Conservation (phyloP, 306 rosid genomes). For the Begonia masoniana region DNA sequence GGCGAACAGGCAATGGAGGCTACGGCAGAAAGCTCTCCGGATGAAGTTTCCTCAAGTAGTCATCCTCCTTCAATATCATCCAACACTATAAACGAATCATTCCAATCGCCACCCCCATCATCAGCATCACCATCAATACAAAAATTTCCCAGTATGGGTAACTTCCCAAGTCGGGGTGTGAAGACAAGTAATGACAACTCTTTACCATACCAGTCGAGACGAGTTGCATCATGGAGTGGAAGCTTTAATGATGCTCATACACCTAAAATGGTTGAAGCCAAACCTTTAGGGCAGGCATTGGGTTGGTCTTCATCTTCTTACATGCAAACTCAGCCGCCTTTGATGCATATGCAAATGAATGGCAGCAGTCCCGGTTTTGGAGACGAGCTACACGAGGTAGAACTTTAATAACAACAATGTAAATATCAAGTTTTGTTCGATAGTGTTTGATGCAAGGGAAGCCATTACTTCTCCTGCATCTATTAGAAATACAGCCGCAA, state of each 20-base stretch:
- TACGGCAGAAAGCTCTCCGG: constrained; percentile 38
- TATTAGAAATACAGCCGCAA: constrained; percentile 19
- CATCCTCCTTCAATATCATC: constrained; percentile 35
- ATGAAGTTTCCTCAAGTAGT: constrained; percentile 28
- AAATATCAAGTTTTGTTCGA: constrained; percentile 69
- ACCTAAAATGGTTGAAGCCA: constrained; percentile 18
- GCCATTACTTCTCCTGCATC: constrained; percentile 30
- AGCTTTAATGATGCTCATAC: constrained; percentile 34
- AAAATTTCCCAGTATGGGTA: constrained; percentile 57
- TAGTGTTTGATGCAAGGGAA: constrained; percentile 30
- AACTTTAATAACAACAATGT: constrained; percentile 53
- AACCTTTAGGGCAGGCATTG: constrained; percentile 20
- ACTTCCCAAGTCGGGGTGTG: constrained; percentile 30
- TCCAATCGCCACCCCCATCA: constrained; percentile 20
- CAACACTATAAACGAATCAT: constrained; percentile 19
- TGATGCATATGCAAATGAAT: constrained; percentile 17
- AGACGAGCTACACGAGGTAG: constrained; percentile 81
- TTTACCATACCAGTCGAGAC: constrained; percentile 33
- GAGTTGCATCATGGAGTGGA: constrained; percentile 83
- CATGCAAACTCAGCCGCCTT: constrained; percentile 31
- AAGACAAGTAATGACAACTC: constrained; percentile 10
- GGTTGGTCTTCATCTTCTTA: constrained; percentile 35
- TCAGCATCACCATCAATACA: constrained; percentile 19
- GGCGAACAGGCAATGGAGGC: constrained; percentile 42
- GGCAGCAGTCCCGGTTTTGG: constrained; percentile 31